A percentile compares a stretch with the other conserved stretches of the same genome.
Evolutionary conservation across 345 rosid genomes (phyloP).

Genomic region (Gynandropsis gynandra): DNA sequence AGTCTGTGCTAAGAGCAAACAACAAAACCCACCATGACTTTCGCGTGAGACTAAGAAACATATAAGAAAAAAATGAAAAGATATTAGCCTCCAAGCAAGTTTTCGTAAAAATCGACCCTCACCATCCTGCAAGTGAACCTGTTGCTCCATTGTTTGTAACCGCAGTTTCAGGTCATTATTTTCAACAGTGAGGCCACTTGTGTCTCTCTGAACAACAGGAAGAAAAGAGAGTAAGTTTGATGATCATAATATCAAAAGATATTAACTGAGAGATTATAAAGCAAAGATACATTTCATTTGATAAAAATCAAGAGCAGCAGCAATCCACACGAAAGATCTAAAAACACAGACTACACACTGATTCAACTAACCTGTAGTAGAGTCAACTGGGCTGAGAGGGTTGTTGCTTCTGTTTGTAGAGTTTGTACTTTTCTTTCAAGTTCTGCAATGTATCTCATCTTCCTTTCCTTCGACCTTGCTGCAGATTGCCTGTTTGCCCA

Average conservation of each 20-base stretch:
- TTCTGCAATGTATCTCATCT: conserved; percentile 88
- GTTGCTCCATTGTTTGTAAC: conserved; percentile 85
- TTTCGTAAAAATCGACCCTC: conserved; percentile 25
- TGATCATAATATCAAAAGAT: background rate
- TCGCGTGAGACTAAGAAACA: background rate
- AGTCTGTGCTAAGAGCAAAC: no score
- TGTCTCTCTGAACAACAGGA: conserved; percentile 53
- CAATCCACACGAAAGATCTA: background rate
- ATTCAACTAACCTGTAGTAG: conserved; percentile 66
- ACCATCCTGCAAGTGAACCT: conserved; percentile 88
- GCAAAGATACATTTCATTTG: background rate
- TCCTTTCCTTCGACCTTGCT: conserved; percentile 93
- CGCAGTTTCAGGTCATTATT: conserved; percentile 83
- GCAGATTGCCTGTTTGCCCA: conserved; percentile 99
- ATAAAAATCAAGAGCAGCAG: conserved; percentile 2
- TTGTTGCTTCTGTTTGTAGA: conserved; percentile 82
- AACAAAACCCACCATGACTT: no score
- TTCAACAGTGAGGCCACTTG: conserved; percentile 71
- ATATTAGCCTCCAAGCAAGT: conserved; percentile 8
- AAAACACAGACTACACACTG: background rate
- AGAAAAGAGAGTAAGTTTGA: background rate
- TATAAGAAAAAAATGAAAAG: background rate
- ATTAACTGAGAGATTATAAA: background rate
- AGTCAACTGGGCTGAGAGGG: conserved; percentile 83
- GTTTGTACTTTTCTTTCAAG: conserved; percentile 88